A percentile compares a stretch with the other conserved stretches of the same genome.
These are phyloP conservation scores for Tolypocladium sp. DNA, from an alignment of 2,329 filamentous ascomycete species.

Conservation along the genomic window DNA sequence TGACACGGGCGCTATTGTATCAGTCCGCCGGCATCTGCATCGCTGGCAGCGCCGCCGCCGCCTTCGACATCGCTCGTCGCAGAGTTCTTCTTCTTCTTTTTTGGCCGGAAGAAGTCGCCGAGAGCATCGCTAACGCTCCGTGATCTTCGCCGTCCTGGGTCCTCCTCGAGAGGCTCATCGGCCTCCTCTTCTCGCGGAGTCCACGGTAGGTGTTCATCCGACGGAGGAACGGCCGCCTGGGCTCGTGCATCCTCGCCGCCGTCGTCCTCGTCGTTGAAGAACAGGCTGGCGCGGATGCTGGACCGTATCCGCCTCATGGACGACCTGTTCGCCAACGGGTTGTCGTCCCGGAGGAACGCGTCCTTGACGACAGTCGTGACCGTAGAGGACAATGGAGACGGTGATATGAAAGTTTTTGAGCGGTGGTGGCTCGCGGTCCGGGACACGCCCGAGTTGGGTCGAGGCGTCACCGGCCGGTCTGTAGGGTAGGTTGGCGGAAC, in stretches of 20 bases:
- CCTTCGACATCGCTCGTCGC: conserved; percentile 2
- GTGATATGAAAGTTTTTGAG: conserved; percentile 44
- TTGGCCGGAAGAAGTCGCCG: conserved; percentile 28
- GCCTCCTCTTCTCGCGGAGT: conserved; percentile 11
- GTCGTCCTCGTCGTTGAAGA: conserved; percentile 37
- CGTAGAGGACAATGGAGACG: conserved; percentile 50
- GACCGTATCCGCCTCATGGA: conserved; percentile 38
- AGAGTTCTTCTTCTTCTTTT: conserved; percentile 19
- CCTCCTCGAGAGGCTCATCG: conserved; percentile 6
- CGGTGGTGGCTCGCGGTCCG: conserved; percentile 19
- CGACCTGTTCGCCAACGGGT: conserved; percentile 27
- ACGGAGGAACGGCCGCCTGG: conserved; percentile 11
- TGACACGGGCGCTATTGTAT: not conserved
- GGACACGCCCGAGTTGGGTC: conserved; percentile 15
- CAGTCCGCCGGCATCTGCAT: not conserved
- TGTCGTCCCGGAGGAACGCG: conserved; percentile 38
- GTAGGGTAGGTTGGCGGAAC: conserved; percentile 10
- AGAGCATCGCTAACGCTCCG: conserved; percentile 33
- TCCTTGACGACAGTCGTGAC: conserved; percentile 50
- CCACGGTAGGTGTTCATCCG: conserved; percentile 15
- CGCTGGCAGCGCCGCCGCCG: not conserved
- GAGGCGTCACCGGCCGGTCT: conserved; percentile 19
- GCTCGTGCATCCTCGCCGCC: conserved; percentile 10
- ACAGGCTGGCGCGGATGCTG: conserved; percentile 44
- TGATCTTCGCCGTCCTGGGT: conserved; percentile 18